Conservation (phyloP, 345 rosid species). For the Geranium brycei region DNA sequence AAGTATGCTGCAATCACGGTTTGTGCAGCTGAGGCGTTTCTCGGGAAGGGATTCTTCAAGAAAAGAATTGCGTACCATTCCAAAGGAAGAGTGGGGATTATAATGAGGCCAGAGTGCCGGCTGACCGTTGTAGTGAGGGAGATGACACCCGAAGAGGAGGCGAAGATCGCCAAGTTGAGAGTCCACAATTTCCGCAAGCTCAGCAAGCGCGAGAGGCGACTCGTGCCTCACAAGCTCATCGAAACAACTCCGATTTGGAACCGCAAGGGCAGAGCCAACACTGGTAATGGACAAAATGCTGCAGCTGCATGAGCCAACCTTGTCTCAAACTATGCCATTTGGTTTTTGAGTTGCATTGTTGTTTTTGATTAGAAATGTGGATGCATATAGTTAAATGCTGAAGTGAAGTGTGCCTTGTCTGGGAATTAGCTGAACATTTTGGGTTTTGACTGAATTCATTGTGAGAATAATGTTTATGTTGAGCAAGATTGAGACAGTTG, state of each 20-base stretch:
- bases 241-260: slow-evolving; percentile 81
- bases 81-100: slow-evolving; percentile 53
- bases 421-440: no score
- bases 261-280: slow-evolving; percentile 35
- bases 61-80: slow-evolving; percentile 58
- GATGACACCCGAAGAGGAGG: slow-evolving; percentile 74
- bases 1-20: neutral
- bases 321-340: no score
- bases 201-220: slow-evolving; percentile 53
- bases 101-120: slow-evolving; percentile 52
- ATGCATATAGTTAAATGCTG: no score
- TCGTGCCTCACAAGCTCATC: slow-evolving; percentile 65
- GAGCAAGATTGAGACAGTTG: no score
- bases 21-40: slow-evolving; percentile 74
- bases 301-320: no score
- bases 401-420: no score
- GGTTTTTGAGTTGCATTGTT: no score
- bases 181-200: slow-evolving; percentile 70
- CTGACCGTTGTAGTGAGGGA: slow-evolving; percentile 77
- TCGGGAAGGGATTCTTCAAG: slow-evolving; percentile 63
- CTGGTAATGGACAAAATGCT: no score
- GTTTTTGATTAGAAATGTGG: no score
- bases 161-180: slow-evolving; percentile 64
- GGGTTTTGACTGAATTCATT: no score
- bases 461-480: no score